A percentile compares a stretch with the other conserved stretches of the same genome.
Evolutionary conservation across 1,284 basidiomycete species (phyloP).

Genomic region (Cutaneotrichosporon sp.): DNA sequence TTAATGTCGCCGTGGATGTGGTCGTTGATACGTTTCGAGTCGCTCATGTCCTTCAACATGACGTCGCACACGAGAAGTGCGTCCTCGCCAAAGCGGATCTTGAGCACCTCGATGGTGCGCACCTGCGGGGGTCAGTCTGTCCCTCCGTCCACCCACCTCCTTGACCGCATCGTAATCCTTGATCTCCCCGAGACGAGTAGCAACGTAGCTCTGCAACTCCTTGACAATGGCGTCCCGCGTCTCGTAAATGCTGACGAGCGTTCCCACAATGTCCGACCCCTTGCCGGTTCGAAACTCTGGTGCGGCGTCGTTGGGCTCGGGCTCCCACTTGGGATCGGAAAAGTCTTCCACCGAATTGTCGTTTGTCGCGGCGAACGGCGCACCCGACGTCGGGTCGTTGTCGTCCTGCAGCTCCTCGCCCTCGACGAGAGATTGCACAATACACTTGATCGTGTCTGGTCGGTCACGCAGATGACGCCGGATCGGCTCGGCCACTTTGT

Average conservation of each 20-base stretch:
- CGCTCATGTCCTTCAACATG: conserved; percentile 91
- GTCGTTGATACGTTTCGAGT: conserved; percentile 78
- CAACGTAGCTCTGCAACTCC: conserved; percentile 82
- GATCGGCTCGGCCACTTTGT: conserved; percentile 86
- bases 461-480: conserved; percentile 74
- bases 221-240: conserved; percentile 90
- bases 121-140: conserved; percentile 53
- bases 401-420: conserved; percentile 62
- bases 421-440: conserved; percentile 84
- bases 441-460: conserved; percentile 83
- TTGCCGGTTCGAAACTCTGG: conserved; percentile 88
- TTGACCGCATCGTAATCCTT: conserved; percentile 73
- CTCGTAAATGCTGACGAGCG: conserved; percentile 91
- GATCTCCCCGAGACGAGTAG: conserved; percentile 70
- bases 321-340: conserved; percentile 81
- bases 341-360: conserved; percentile 74
- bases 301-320: conserved; percentile 88
- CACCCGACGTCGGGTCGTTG: conserved; percentile 33
- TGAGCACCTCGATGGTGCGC: conserved; percentile 83
- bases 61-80: conserved; percentile 89
- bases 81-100: conserved; percentile 85
- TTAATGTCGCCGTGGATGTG: conserved; percentile 68
- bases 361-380: conserved; percentile 55
- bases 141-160: conserved; percentile 57
- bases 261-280: conserved; percentile 84